These are phyloP conservation scores for Pinus tabuliformis DNA, from an alignment of 75 land plant species.

Conservation along the genomic window DNA sequence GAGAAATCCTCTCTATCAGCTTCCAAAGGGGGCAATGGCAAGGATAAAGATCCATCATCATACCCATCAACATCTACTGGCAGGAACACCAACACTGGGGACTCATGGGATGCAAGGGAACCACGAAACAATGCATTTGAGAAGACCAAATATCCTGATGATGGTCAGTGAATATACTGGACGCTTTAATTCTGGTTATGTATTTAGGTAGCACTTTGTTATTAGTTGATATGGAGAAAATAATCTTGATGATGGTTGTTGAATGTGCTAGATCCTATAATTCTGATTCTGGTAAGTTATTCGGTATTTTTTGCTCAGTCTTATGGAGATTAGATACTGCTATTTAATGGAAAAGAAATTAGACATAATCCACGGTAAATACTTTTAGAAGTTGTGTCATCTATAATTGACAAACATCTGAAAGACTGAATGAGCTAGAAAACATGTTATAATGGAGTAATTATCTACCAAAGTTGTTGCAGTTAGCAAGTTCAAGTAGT, in stretches of 20 bases:
- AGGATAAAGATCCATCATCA: constrained; percentile 42
- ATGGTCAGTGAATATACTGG: background rate
- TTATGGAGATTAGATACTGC: background rate
- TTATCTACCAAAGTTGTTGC: background rate
- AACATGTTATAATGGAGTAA: background rate
- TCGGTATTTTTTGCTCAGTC: background rate
- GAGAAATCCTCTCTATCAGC: constrained; percentile 69
- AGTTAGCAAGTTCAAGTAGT: background rate
- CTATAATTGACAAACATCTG: background rate
- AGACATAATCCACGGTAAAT: background rate
- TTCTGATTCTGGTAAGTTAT: background rate
- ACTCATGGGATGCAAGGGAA: constrained; percentile 11
- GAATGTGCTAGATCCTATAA: background rate
- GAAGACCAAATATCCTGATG: constrained; percentile 17
- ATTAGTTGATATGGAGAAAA: constrained; percentile 1
- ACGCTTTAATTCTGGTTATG: background rate
- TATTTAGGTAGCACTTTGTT: background rate
- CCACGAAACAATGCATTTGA: constrained; percentile 8
- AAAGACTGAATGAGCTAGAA: background rate
- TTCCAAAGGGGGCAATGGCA: constrained; percentile 42
- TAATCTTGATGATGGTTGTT: constrained; percentile 5
- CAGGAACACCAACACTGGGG: background rate
- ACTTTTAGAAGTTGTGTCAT: background rate
- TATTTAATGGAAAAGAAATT: background rate
- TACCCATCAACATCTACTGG: constrained; percentile 38